Conservation (phyloP, 805 yeast species). For the Nakazawaea siamensis region DNA sequence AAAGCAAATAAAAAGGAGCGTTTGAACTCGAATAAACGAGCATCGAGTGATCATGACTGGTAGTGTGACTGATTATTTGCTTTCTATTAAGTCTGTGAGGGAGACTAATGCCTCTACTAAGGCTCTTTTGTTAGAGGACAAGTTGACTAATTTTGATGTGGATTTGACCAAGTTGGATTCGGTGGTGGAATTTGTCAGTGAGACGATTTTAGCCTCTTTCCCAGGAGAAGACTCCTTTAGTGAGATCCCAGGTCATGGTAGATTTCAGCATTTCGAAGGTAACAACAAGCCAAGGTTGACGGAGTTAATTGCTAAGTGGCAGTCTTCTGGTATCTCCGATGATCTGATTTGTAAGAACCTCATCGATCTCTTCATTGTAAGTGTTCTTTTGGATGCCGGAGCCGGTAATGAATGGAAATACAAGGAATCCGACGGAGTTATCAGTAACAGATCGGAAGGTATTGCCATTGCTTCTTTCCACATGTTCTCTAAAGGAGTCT, state of each 20-base stretch:
- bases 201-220: slow-evolving; percentile 37
- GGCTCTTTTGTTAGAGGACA: slow-evolving; percentile 26
- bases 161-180: slow-evolving; percentile 31
- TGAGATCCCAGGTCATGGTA: slow-evolving; percentile 56
- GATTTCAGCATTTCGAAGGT: slow-evolving; percentile 59
- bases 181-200: slow-evolving; percentile 37
- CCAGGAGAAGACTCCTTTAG: slow-evolving; percentile 28
- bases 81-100: slow-evolving; percentile 48
- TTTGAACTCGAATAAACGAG: too few relatives aligned
- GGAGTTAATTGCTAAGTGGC: slow-evolving; percentile 30
- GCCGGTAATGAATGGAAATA: slow-evolving; percentile 56
- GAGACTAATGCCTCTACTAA: slow-evolving; percentile 39
- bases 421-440: slow-evolving; percentile 27
- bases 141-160: slow-evolving; percentile 35
- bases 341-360: slow-evolving; percentile 44
- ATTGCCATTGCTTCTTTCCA: slow-evolving; percentile 53
- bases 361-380: slow-evolving; percentile 49
- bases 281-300: slow-evolving; percentile 38
- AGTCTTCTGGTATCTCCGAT: slow-evolving; percentile 12
- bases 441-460: slow-evolving; percentile 48
- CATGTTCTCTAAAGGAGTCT: slow-evolving; percentile 41
- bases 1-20: not conserved
- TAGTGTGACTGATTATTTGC: slow-evolving; percentile 22
- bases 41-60: too few relatives aligned
- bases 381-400: slow-evolving; percentile 61